These are phyloP conservation scores for Neurospora sp. DNA, from an alignment of 495 filamentous ascomycete species.

Conservation along the genomic window DNA sequence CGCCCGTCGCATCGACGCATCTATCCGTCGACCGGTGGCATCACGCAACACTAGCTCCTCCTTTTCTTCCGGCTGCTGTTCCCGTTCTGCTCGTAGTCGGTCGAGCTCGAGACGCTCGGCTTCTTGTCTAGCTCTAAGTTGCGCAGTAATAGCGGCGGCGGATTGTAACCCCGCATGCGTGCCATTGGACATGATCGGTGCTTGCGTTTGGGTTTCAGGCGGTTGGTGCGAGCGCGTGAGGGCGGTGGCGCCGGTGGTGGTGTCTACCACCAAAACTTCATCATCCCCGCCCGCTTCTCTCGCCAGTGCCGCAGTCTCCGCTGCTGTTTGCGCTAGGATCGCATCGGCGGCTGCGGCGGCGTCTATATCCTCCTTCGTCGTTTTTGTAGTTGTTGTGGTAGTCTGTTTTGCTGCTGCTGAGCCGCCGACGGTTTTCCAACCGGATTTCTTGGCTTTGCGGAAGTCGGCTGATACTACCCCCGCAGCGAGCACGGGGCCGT, in stretches of 20 bases:
- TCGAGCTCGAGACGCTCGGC: conserved; percentile 40
- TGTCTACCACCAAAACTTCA: not conserved
- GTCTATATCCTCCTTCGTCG: conserved; percentile 21
- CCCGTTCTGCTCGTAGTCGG: conserved; percentile 23
- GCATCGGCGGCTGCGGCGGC: conserved; percentile 67
- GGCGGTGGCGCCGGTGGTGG: too few relatives aligned
- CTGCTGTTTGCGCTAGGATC: conserved; percentile 66
- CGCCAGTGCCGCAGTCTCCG: conserved; percentile 46
- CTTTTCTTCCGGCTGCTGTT: conserved; percentile 18
- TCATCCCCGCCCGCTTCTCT: conserved; percentile 35
- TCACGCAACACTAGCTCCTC: conserved; percentile 89
- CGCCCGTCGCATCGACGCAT: conserved; percentile 79
- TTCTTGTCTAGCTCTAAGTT: conserved; percentile 47
- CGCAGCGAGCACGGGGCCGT: conserved; percentile 36
- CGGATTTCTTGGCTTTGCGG: conserved; percentile 63
- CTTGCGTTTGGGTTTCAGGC: not conserved
- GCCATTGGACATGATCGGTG: conserved; percentile 66
- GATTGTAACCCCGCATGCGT: conserved; percentile 79
- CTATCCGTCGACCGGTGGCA: conserved; percentile 83
- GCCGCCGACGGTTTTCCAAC: conserved; percentile 64
- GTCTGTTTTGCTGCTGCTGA: conserved; percentile 1
- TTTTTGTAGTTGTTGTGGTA: conserved; percentile 15
- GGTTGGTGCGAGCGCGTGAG: not conserved
- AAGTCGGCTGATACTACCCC: conserved; percentile 53
- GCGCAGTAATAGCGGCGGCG: conserved; percentile 66